phyloP scores from a whole-genome alignment of 2,329 filamentous ascomycete genomes.

The Penicillium sp. region DNA sequence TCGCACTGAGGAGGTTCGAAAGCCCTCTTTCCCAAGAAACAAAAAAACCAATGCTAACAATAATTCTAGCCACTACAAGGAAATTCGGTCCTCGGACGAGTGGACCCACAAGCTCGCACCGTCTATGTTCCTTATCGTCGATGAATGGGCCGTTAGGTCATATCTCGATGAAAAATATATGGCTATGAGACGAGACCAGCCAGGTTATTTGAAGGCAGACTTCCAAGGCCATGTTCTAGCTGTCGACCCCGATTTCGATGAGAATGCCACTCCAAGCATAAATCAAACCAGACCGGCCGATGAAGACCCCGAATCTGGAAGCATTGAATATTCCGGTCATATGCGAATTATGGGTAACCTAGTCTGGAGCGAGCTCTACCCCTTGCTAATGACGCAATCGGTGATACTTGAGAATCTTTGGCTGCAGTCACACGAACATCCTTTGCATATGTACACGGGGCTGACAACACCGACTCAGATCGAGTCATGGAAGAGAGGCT shows the following conservation, averaged over 20 bases:
- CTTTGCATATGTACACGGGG: slow-evolving; percentile 24
- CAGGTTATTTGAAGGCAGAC: slow-evolving; percentile 9
- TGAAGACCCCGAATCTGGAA: neutral
- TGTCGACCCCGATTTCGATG: slow-evolving; percentile 21
- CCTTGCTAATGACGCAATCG: slow-evolving; percentile 11
- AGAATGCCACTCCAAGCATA: neutral
- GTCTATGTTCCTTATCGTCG: slow-evolving; percentile 7
- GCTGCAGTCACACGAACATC: slow-evolving; percentile 24
- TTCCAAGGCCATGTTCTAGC: slow-evolving; percentile 18
- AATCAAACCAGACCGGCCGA: neutral
- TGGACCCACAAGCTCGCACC: slow-evolving; percentile 1
- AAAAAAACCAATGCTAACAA: neutral
- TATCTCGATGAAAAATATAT: neutral
- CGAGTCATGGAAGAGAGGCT: slow-evolving; percentile 2
- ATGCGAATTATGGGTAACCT: slow-evolving; percentile 26
- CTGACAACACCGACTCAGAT: slow-evolving; percentile 14
- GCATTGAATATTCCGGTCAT: slow-evolving; percentile 14
- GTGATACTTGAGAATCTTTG: slow-evolving; percentile 17
- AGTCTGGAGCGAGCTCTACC: slow-evolving; percentile 26
- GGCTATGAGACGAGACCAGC: slow-evolving; percentile 2
- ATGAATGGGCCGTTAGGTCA: slow-evolving; percentile 2
- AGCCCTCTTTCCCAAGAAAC: neutral
- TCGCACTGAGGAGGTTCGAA: slow-evolving; percentile 5
- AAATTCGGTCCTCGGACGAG: slow-evolving; percentile 2
- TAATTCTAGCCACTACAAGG: slow-evolving; percentile 11